These are phyloP conservation scores for Anthoceros angustus DNA, from an alignment of 225 moss, liverwort and hornwort species.

Conservation along the genomic window DNA sequence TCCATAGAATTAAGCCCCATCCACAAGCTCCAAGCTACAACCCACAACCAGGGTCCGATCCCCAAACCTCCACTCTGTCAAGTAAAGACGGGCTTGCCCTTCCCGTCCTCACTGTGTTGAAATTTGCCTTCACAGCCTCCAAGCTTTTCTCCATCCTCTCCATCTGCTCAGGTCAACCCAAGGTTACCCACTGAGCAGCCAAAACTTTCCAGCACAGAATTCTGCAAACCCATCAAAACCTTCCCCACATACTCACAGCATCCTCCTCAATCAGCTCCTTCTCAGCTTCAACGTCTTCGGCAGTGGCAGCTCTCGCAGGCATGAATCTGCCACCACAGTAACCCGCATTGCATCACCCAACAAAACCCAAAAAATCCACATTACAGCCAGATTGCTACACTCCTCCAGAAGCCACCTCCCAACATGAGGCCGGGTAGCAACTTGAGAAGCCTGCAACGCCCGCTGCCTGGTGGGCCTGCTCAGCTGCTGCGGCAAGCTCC, in stretches of 20 bases:
- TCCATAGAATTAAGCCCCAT: neutral
- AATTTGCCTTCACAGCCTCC: constrained; percentile 56
- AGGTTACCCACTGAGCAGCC: neutral
- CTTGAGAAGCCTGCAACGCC: neutral
- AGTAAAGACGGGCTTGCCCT: constrained; percentile 71
- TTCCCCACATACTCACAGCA: constrained; percentile 32
- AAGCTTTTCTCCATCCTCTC: constrained; percentile 91
- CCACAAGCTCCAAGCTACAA: too few relatives aligned
- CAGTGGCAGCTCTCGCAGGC: constrained; percentile 30
- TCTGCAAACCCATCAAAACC: neutral
- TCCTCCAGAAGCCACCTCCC: neutral
- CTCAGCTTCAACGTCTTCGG: constrained; percentile 80
- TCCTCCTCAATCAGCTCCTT: constrained; percentile 82
- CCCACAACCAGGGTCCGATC: neutral
- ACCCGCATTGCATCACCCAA: neutral
- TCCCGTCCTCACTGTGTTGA: constrained; percentile 79
- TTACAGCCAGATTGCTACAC: neutral
- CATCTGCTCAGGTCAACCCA: constrained; percentile 29
- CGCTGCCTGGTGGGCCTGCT: neutral
- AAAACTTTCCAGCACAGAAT: neutral
- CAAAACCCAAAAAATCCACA: neutral
- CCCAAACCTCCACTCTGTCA: constrained; percentile 68
- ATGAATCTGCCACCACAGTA: constrained; percentile 5
- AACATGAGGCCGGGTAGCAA: neutral
- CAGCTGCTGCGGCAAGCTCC: neutral